These are phyloP conservation scores for Orbilia blumenaviensis DNA, from an alignment of 2,329 filamentous ascomycete genomes.

Conservation along the genomic window DNA sequence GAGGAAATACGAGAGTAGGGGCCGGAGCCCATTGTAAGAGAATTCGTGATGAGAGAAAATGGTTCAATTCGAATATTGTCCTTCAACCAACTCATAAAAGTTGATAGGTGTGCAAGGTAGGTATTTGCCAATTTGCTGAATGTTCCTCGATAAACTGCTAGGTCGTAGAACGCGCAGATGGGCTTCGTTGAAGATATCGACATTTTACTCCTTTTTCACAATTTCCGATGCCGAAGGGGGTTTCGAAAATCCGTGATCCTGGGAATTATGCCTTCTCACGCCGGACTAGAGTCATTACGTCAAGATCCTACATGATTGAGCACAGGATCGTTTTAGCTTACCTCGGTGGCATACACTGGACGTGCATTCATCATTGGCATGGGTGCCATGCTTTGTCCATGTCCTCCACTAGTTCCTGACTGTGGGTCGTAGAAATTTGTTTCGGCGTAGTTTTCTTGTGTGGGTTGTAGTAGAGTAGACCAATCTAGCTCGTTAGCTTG, in stretches of 20 bases:
- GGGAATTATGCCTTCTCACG: constrained; percentile 55
- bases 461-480: constrained; percentile 47
- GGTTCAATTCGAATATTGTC: constrained; percentile 59
- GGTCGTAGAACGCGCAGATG: constrained; percentile 46
- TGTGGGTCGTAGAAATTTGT: constrained; percentile 53
- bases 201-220: constrained; percentile 48
- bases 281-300: constrained; percentile 54
- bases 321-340: constrained; percentile 47
- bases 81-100: constrained; percentile 60
- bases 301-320: constrained; percentile 54
- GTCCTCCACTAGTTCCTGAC: constrained; percentile 51
- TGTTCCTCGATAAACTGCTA: constrained; percentile 58
- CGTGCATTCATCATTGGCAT: constrained; percentile 53
- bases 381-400: constrained; percentile 49
- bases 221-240: constrained; percentile 47
- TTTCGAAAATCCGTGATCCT: constrained; percentile 54
- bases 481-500: constrained; percentile 44
- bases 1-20: background rate
- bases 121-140: constrained; percentile 59
- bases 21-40: background rate
- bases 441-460: constrained; percentile 49
- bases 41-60: constrained; percentile 53
- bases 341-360: constrained; percentile 53
- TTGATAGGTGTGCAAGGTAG: constrained; percentile 60
- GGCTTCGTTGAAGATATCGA: constrained; percentile 17